Evolutionary conservation across 257 asterid genomes (phyloP).

Genomic region (Przewalskia tangutica): DNA sequence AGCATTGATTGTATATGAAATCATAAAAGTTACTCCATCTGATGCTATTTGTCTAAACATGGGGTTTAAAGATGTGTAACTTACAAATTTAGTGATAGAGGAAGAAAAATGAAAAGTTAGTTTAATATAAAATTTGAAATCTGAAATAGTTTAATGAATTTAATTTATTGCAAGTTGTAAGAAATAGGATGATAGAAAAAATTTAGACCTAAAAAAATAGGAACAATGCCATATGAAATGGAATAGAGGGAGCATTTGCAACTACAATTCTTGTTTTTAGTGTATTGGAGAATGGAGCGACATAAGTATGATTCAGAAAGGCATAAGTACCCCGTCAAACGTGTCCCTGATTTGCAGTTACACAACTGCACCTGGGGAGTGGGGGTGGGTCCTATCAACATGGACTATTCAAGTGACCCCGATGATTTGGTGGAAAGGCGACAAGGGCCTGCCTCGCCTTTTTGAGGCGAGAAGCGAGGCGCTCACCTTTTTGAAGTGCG

Average conservation of each 20-base stretch:
- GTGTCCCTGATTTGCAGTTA: not conserved
- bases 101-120: not conserved
- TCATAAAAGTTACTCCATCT: not conserved
- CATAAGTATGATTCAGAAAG: not conserved
- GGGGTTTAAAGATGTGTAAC: not conserved
- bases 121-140: not conserved
- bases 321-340: not conserved
- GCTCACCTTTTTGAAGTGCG: too few species aligned
- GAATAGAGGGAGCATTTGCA: not conserved
- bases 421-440: not conserved
- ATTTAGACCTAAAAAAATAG: not conserved
- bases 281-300: not conserved
- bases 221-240: not conserved
- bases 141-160: not conserved
- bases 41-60: not conserved
- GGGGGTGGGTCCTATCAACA: not conserved
- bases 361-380: not conserved
- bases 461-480: too few species aligned
- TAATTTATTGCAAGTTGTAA: not conserved
- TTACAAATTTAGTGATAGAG: not conserved
- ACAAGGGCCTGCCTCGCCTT: too few species aligned
- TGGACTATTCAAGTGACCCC: not conserved
- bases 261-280: not conserved
- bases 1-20: not conserved
- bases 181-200: not conserved